phyloP scores from a whole-genome alignment of 345 rosid species.

The Corchorus olitorius region DNA sequence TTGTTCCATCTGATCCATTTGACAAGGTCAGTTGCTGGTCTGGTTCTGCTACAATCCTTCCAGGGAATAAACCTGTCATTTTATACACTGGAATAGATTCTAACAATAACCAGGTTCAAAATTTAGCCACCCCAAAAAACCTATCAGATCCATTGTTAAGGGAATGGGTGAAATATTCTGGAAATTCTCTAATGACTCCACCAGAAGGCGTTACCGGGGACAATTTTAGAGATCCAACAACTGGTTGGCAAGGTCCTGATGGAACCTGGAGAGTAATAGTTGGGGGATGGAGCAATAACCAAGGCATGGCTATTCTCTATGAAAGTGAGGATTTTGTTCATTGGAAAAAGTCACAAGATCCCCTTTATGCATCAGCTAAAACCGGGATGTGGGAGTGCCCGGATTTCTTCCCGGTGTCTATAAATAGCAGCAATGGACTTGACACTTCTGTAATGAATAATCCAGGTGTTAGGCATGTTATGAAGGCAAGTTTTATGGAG shows the following conservation, averaged over 20 bases:
- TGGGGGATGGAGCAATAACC: slow-evolving; percentile 32
- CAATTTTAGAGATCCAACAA: slow-evolving; percentile 69
- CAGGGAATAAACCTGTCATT: slow-evolving; percentile 55
- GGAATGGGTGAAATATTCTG: slow-evolving; percentile 59
- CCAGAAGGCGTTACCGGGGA: slow-evolving; percentile 38
- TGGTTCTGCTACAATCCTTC: slow-evolving; percentile 66
- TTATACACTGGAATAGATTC: slow-evolving; percentile 59
- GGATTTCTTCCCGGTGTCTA: slow-evolving; percentile 57
- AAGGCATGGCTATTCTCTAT: slow-evolving; percentile 53
- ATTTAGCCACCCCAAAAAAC: slow-evolving; percentile 57
- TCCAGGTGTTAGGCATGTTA: slow-evolving; percentile 47
- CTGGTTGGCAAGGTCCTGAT: slow-evolving; percentile 56
- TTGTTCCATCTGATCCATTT: slow-evolving; percentile 51
- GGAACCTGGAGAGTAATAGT: slow-evolving; percentile 46
- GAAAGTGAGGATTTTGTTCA: slow-evolving; percentile 47
- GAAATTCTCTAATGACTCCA: slow-evolving; percentile 59
- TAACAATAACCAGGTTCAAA: slow-evolving; percentile 55
- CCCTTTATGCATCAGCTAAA: slow-evolving; percentile 34
- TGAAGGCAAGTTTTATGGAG: slow-evolving; percentile 47
- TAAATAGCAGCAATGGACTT: slow-evolving; percentile 41
- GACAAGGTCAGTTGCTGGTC: slow-evolving; percentile 75
- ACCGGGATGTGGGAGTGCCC: slow-evolving; percentile 79
- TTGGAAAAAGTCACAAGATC: slow-evolving; percentile 40
- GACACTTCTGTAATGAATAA: slow-evolving; percentile 46
- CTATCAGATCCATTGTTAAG: slow-evolving; percentile 57